Evolutionary conservation across 225 moss, liverwort and hornwort species (phyloP).

Genomic region (Bryoerythrophyllum caledonicum): DNA sequence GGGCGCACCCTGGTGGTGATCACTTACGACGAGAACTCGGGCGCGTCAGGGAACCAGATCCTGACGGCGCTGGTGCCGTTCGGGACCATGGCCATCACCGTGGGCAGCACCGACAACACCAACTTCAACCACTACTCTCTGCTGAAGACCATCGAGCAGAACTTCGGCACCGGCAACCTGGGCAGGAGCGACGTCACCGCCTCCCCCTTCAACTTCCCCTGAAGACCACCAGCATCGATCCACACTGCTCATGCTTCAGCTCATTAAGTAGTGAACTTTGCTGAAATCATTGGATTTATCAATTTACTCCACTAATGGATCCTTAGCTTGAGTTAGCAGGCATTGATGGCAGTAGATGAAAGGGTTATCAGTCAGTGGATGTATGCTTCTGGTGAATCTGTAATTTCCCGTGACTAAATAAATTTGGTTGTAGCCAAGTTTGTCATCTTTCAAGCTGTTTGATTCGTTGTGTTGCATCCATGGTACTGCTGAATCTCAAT

Average conservation of each 20-base stretch:
- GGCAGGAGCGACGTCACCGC: not conserved
- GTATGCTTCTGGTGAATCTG: no score
- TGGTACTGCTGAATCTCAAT: no score
- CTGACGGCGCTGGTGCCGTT: not conserved
- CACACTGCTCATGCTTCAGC: no score
- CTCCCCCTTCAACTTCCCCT: constrained; percentile 10
- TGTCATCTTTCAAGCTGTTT: no score
- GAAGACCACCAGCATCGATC: not conserved
- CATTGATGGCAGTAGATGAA: no score
- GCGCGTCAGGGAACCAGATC: not conserved
- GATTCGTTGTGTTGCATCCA: no score
- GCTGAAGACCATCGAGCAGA: constrained; percentile 13
- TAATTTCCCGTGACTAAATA: not conserved
- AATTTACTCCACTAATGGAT: not conserved
- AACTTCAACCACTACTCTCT: constrained; percentile 9
- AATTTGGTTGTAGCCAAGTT: not conserved
- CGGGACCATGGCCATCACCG: constrained; percentile 9
- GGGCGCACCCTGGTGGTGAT: constrained; percentile 6
- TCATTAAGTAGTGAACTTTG: no score
- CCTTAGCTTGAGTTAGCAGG: not conserved
- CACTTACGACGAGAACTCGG: constrained; percentile 9
- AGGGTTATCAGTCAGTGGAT: not conserved
- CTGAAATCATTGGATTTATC: no score
- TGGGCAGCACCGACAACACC: constrained; percentile 7
- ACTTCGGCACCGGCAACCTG: constrained; percentile 7